Evolutionary conservation across 2,329 filamentous ascomycete genomes (phyloP).

Genomic region (Cytospora schulzeri): DNA sequence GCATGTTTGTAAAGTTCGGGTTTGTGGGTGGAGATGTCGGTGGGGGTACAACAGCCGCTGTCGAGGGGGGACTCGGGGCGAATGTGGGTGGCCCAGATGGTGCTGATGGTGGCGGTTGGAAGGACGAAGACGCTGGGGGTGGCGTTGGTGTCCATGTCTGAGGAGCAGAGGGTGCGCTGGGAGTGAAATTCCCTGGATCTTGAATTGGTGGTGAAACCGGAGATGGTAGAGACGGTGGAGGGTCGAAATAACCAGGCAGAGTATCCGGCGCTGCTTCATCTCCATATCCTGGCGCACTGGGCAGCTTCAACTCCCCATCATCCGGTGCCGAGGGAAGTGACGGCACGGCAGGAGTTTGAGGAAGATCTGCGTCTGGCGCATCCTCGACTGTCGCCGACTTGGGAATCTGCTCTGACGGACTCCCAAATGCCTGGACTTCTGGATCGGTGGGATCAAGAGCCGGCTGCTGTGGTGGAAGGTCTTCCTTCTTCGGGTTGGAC

Average conservation of each 20-base stretch:
- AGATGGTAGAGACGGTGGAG: conserved; percentile 31
- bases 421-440: conserved; percentile 59
- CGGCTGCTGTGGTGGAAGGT: conserved; percentile 48
- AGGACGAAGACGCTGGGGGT: conserved; percentile 37
- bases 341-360: conserved; percentile 40
- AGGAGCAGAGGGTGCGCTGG: conserved; percentile 33
- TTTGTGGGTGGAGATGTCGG: conserved; percentile 32
- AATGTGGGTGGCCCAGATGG: conserved; percentile 35
- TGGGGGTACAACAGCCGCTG: conserved; percentile 35
- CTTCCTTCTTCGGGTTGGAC: conserved; percentile 73
- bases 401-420: conserved; percentile 32
- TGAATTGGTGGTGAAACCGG: conserved; percentile 36
- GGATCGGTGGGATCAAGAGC: conserved; percentile 65
- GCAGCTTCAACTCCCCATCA: conserved; percentile 34
- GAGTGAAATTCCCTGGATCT: conserved; percentile 32
- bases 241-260: conserved; percentile 27
- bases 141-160: conserved; percentile 30
- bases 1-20: conserved; percentile 26
- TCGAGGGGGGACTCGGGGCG: conserved; percentile 31
- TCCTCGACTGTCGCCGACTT: conserved; percentile 56
- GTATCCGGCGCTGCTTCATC: conserved; percentile 19
- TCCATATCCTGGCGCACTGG: conserved; percentile 34
- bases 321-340: conserved; percentile 32
- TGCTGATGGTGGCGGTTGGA: conserved; percentile 33
- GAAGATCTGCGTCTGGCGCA: conserved; percentile 47